Conservation (phyloP, 2,329 filamentous ascomycete genomes). For the Cercospora janseana region DNA sequence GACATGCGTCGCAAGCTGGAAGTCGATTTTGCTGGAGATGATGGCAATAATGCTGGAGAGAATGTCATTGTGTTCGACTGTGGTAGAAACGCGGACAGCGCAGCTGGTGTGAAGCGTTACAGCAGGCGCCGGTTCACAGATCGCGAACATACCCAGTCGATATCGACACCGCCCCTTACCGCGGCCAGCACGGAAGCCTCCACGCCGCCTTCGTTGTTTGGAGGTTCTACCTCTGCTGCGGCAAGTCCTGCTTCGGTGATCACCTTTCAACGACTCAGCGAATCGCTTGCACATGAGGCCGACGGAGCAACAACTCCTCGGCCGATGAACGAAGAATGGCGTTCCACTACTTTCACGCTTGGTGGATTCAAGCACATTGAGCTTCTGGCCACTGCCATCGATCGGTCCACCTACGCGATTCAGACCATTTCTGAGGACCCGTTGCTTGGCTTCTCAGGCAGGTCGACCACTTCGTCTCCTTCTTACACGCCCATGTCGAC, state of each 20-base stretch:
- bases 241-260: constrained; percentile 36
- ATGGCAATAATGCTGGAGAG: constrained; percentile 74
- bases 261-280: constrained; percentile 30
- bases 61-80: constrained; percentile 70
- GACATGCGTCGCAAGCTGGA: constrained; percentile 84
- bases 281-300: constrained; percentile 27
- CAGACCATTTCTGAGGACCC: constrained; percentile 77
- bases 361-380: constrained; percentile 58
- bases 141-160: constrained; percentile 13
- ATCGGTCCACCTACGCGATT: constrained; percentile 70
- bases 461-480: constrained; percentile 54
- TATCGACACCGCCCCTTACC: constrained; percentile 32
- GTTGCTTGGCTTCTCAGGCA: constrained; percentile 58
- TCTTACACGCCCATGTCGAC: constrained; percentile 53
- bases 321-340: constrained; percentile 61
- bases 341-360: constrained; percentile 59
- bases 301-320: constrained; percentile 32
- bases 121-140: constrained; percentile 52
- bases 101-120: constrained; percentile 56
- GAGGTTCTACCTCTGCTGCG: constrained; percentile 42
- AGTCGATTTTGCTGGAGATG: constrained; percentile 84
- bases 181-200: constrained; percentile 27
- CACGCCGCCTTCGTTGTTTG: constrained; percentile 52
- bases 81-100: constrained; percentile 61
- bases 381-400: constrained; percentile 69